Evolutionary conservation across 192 early-diverging fungal genomes (phyloP).

Genomic region (Coemansia sp.): DNA sequence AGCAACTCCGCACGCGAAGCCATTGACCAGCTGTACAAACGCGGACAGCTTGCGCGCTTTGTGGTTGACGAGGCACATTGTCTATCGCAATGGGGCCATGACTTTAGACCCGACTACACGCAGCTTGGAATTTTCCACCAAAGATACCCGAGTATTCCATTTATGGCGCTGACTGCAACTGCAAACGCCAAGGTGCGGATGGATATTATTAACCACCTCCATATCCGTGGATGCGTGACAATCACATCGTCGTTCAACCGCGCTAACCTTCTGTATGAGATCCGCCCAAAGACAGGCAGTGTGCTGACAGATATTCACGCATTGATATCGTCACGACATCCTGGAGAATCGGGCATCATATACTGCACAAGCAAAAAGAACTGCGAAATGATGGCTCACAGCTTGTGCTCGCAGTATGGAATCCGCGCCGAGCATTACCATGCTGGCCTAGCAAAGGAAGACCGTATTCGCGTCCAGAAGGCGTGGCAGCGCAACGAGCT

Average conservation of each 20-base stretch:
- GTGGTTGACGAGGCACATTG: conserved; percentile 98
- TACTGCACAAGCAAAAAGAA: conserved; percentile 79
- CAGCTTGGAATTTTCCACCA: conserved; percentile 65
- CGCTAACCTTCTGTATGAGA: conserved; percentile 76
- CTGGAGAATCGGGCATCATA: conserved; percentile 83
- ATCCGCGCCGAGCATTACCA: conserved; percentile 82
- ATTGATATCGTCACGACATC: conserved; percentile 65
- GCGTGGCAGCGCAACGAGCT: conserved; percentile 76
- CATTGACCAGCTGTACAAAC: conserved; percentile 59
- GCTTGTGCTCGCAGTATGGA: conserved; percentile 60
- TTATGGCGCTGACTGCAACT: conserved; percentile 95
- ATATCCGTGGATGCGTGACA: conserved; percentile 66
- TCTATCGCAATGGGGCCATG: conserved; percentile 95
- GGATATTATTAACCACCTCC: conserved; percentile 76
- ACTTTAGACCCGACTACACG: conserved; percentile 94
- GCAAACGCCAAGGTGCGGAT: conserved; percentile 86
- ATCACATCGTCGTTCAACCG: conserved; percentile 90
- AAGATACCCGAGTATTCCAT: conserved; percentile 74
- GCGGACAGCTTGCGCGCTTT: conserved; percentile 76
- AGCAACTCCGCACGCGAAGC: conserved; percentile 60
- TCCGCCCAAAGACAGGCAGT: conserved; percentile 62
- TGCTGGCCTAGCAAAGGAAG: conserved; percentile 78
- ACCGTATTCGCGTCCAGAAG: conserved; percentile 73
- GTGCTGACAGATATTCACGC: conserved; percentile 71
- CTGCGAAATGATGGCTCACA: conserved; percentile 80